phyloP scores from a whole-genome alignment of 2,329 filamentous ascomycete genomes.

The Arachnopeziza araneosa region DNA sequence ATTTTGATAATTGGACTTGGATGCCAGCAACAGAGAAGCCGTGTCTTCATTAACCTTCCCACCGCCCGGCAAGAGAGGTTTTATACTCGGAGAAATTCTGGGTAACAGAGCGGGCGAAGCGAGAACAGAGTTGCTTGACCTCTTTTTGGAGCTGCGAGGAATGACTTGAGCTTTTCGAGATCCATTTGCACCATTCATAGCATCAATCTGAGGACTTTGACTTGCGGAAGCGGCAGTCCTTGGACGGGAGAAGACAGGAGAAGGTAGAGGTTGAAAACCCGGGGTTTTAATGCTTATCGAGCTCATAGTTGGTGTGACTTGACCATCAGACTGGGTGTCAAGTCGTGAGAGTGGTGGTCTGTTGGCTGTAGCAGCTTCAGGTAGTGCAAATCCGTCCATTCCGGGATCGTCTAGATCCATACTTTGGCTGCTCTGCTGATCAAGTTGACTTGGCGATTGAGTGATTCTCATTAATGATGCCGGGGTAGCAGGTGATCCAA shows the following conservation, averaged over 20 bases:
- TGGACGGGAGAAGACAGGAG: conserved; percentile 38
- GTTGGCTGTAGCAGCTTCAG: conserved; percentile 59
- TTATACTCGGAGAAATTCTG: conserved; percentile 90
- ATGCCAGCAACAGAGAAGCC: conserved; percentile 71
- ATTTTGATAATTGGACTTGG: conserved; percentile 97
- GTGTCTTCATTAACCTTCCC: conserved; percentile 52
- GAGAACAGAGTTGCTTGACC: conserved; percentile 67
- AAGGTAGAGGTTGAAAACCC: conserved; percentile 35
- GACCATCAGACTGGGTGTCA: conserved; percentile 46
- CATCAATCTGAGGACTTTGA: conserved; percentile 48
- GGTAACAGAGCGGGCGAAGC: conserved; percentile 82
- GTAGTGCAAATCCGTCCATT: conserved; percentile 65
- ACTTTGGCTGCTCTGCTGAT: conserved; percentile 37
- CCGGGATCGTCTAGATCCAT: conserved; percentile 43
- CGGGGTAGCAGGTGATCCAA: conserved; percentile 67
- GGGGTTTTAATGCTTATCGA: conserved; percentile 31
- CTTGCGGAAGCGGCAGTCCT: conserved; percentile 39
- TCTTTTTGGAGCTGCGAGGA: conserved; percentile 59
- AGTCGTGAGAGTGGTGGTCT: conserved; percentile 44
- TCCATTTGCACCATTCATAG: conserved; percentile 39
- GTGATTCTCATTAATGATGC: conserved; percentile 80
- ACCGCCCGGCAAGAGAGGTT: conserved; percentile 71
- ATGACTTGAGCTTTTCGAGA: conserved; percentile 46
- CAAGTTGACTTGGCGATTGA: conserved; percentile 25
- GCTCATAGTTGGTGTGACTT: conserved; percentile 49